Conservation (phyloP, 140 eudicot species). For the Oenanthe javanica region DNA sequence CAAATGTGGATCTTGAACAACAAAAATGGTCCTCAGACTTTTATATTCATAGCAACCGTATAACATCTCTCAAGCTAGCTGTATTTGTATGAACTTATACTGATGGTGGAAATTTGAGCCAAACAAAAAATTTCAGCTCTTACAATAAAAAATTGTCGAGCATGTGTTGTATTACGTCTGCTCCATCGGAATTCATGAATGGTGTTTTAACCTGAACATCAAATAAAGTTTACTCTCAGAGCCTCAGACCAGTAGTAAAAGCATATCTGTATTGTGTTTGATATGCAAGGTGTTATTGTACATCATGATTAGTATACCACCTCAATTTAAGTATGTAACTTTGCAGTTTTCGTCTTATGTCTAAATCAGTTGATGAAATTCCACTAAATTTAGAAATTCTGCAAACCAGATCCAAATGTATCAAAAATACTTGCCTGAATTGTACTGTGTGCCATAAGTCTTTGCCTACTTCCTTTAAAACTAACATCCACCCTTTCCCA, state of each 20-base stretch:
- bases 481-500: slow-evolving; percentile 96
- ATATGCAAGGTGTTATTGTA: background rate
- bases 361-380: background rate
- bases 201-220: slow-evolving; percentile 57
- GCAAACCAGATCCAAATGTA: background rate
- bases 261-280: background rate
- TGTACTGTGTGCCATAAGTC: slow-evolving; percentile 79
- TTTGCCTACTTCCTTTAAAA: slow-evolving; percentile 73
- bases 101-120: background rate
- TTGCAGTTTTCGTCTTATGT: background rate
- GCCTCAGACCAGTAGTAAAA: background rate
- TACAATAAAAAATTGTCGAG: slow-evolving; percentile 67
- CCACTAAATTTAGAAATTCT: background rate
- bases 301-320: background rate
- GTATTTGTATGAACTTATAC: too few species aligned
- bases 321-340: background rate
- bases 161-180: slow-evolving; percentile 71
- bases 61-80: background rate
- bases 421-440: slow-evolving; percentile 63
- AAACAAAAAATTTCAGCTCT: background rate
- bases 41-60: background rate
- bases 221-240: slow-evolving; percentile 9
- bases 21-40: background rate
- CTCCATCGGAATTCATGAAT: slow-evolving; percentile 66
- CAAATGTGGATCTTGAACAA: background rate